These are phyloP conservation scores for Dendrobium nobile DNA, from an alignment of 106 monocot species.

Conservation along the genomic window DNA sequence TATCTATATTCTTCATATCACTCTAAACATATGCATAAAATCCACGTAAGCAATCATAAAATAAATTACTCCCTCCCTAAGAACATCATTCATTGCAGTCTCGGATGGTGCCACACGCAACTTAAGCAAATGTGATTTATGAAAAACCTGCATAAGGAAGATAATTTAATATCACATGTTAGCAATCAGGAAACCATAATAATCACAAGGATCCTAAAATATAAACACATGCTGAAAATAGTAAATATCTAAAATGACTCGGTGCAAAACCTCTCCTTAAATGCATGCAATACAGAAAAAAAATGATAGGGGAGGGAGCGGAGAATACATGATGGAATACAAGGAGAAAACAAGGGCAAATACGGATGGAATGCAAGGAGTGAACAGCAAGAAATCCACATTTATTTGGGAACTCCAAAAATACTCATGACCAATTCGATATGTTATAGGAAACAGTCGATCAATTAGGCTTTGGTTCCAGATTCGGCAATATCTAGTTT, in stretches of 20 bases:
- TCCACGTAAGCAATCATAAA: neutral
- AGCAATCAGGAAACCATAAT: neutral
- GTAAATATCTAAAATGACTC: neutral
- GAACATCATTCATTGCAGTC: conserved; percentile 90
- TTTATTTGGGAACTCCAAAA: neutral
- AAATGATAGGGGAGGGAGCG: neutral
- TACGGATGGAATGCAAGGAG: neutral
- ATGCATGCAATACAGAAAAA: neutral
- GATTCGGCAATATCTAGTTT: neutral
- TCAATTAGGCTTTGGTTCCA: neutral
- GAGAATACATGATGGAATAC: neutral
- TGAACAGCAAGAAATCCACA: neutral
- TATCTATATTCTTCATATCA: too few relatives aligned
- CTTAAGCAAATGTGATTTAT: conserved; percentile 64
- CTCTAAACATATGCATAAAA: too few relatives aligned
- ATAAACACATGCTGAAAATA: neutral
- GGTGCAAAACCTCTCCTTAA: neutral
- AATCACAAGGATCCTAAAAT: neutral
- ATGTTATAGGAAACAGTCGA: neutral
- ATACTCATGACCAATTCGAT: neutral
- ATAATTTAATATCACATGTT: neutral
- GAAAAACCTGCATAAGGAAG: conserved; percentile 39
- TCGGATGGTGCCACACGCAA: conserved; percentile 66
- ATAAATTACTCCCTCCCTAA: conserved; percentile 53
- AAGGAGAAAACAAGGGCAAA: neutral